phyloP scores from a whole-genome alignment of 1,139 yeast species.

The Arxiozyma slooffiae region DNA sequence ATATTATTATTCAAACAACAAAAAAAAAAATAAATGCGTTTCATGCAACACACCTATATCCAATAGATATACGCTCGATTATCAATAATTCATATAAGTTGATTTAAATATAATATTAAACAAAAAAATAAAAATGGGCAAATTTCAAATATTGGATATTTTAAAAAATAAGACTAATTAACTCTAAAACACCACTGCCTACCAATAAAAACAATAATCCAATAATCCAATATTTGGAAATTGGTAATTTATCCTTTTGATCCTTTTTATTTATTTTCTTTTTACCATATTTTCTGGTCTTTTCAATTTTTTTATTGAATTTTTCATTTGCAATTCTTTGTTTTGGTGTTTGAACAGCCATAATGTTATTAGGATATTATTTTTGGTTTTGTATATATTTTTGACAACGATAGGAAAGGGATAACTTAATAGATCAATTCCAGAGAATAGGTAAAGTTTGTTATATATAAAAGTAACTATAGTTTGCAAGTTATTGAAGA shows the following conservation, averaged over 20 bases:
- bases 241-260: conserved; percentile 46
- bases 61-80: background rate
- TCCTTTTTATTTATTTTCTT: conserved; percentile 36
- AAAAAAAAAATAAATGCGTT: background rate
- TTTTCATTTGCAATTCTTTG: conserved; percentile 79
- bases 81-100: too few relatives aligned
- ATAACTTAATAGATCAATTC: too few relatives aligned
- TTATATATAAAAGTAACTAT: background rate
- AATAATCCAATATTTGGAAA: conserved; percentile 35
- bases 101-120: too few relatives aligned
- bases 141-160: background rate
- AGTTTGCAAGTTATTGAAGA: background rate
- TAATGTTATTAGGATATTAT: conserved; percentile 5
- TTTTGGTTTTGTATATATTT: background rate
- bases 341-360: conserved; percentile 60
- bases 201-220: conserved; percentile 59
- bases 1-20: too few relatives aligned
- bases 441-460: background rate
- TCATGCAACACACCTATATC: background rate
- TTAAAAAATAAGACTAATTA: conserved; percentile 45
- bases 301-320: conserved; percentile 64
- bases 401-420: background rate
- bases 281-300: conserved; percentile 56
- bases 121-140: background rate
- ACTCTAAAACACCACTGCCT: conserved; percentile 76